Evolutionary conservation across 441 rosid species (phyloP).

Genomic region (Raphanus hybrid): DNA sequence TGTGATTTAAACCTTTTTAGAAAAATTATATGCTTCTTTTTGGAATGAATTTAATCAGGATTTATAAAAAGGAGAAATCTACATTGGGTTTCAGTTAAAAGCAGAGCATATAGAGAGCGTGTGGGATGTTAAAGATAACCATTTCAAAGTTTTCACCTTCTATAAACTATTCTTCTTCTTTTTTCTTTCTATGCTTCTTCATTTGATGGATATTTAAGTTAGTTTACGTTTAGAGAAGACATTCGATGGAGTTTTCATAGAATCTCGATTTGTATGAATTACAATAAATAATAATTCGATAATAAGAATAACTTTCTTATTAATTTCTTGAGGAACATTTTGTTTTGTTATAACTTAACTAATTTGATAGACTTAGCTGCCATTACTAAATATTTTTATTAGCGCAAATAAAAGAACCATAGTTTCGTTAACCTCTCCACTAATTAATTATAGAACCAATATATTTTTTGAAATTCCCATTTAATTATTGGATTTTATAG

Average conservation of each 20-base stretch:
- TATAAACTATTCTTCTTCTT: no score
- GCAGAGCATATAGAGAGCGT: conserved; percentile 43
- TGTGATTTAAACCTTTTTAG: conserved; percentile 3
- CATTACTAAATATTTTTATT: background rate
- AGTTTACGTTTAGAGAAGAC: conserved; percentile 17
- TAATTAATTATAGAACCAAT: background rate
- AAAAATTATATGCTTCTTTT: conserved; percentile 27
- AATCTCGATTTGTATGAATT: no score
- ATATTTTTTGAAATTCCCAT: background rate
- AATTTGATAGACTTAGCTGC: background rate
- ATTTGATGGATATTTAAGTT: conserved; percentile 29
- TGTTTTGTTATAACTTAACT: conserved; percentile 3
- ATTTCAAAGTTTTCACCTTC: conserved; percentile 48
- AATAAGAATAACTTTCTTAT: no score
- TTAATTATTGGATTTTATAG: background rate
- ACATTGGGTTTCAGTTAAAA: conserved; percentile 45
- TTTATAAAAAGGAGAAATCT: conserved; percentile 41
- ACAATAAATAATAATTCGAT: no score
- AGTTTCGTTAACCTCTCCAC: background rate
- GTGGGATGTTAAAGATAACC: conserved; percentile 43
- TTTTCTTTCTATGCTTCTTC: background rate
- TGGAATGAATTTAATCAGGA: conserved; percentile 42
- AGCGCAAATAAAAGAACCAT: background rate
- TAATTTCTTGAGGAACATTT: background rate
- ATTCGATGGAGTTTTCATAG: conserved; percentile 9